Conservation (phyloP, 2,329 filamentous ascomycete genomes). For the Incumbomyces lentus region DNA sequence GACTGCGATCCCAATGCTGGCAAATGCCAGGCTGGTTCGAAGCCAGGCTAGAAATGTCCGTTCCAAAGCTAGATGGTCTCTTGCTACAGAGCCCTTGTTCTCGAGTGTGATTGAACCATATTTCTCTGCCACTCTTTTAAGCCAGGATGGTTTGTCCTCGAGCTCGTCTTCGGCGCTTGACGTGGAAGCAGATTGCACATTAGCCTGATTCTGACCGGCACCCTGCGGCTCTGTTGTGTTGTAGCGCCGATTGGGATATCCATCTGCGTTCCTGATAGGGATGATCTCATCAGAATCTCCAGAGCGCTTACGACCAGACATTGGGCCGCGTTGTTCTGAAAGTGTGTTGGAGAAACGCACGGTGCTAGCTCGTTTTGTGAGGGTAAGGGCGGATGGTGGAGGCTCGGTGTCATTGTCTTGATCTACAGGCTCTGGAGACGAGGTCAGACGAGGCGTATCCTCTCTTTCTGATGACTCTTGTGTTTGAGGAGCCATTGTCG, state of each 20-base stretch:
- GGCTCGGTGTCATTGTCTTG: neutral
- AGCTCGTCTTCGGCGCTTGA: neutral
- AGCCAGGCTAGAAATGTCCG: conserved; percentile 61
- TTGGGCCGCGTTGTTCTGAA: conserved; percentile 11
- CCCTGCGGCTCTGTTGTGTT: conserved; percentile 7
- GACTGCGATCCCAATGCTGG: conserved; percentile 55
- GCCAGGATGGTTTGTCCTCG: conserved; percentile 28
- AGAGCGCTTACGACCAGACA: conserved; percentile 12
- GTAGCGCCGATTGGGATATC: conserved; percentile 13
- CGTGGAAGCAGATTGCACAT: neutral
- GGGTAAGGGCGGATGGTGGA: neutral
- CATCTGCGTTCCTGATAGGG: conserved; percentile 16
- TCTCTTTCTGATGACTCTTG: neutral
- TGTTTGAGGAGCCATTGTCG: neutral
- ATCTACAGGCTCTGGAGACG: neutral
- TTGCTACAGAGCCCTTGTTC: conserved; percentile 56
- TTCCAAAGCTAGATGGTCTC: conserved; percentile 56
- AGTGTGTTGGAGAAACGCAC: conserved; percentile 18
- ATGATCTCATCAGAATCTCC: conserved; percentile 16
- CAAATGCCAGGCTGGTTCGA: conserved; percentile 55
- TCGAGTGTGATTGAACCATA: conserved; percentile 55
- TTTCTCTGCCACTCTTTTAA: conserved; percentile 42
- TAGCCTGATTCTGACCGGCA: neutral
- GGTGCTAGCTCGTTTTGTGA: conserved; percentile 8
- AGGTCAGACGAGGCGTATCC: neutral